Evolutionary conservation across 345 rosid genomes (phyloP).

Genomic region (Brassica nigra): DNA sequence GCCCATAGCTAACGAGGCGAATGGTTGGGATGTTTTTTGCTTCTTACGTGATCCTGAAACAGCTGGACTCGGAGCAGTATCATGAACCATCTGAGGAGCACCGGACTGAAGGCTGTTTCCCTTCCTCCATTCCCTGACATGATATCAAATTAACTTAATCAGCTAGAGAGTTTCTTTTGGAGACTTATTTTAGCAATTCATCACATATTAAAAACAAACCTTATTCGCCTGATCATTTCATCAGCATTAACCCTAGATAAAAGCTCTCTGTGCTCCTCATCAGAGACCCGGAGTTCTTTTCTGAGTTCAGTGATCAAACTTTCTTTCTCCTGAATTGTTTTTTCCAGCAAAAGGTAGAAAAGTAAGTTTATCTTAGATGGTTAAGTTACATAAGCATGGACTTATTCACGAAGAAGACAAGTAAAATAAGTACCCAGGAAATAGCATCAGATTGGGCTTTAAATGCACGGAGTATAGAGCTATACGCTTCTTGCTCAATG

Average conservation of each 20-base stretch:
- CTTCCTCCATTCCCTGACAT: constrained; percentile 92
- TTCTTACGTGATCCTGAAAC: constrained; percentile 89
- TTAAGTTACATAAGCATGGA: constrained; percentile 16
- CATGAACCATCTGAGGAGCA: constrained; percentile 65
- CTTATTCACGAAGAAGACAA: constrained; percentile 1
- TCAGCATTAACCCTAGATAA: constrained; percentile 86
- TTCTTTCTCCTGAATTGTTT: constrained; percentile 75
- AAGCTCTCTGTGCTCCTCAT: constrained; percentile 90
- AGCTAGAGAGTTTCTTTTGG: constrained; percentile 13
- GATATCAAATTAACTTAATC: constrained; percentile 1
- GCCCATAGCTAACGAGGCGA: constrained; percentile 72
- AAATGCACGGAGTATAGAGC: constrained; percentile 87
- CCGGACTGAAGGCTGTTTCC: constrained; percentile 64
- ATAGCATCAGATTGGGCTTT: constrained; percentile 98
- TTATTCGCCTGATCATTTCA: constrained; percentile 75
- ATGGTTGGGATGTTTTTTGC: constrained; percentile 76
- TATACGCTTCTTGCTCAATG: constrained; percentile 92
- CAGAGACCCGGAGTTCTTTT: constrained; percentile 93
- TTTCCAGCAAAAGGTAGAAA: neutral
- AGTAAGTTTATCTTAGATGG: neutral
- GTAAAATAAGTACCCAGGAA: constrained; percentile 71
- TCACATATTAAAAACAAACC: constrained; percentile 51
- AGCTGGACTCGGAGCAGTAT: constrained; percentile 76
- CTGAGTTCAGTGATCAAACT: constrained; percentile 94
- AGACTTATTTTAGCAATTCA: neutral